Conservation (phyloP, 192 early-diverging fungal species). For the Backusella australiensis region DNA sequence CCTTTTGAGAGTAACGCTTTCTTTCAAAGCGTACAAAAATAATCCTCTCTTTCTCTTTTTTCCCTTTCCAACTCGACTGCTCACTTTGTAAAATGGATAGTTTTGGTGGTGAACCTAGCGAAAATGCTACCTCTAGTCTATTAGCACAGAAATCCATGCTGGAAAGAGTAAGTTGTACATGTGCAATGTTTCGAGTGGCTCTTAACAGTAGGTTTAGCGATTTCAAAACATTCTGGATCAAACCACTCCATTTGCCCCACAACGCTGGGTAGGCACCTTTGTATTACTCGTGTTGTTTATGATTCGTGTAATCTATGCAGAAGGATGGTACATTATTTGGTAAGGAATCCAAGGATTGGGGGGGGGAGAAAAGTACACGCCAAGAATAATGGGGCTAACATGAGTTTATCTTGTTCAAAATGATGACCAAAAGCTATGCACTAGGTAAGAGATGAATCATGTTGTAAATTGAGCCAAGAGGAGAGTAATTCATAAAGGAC, state of each 20-base stretch:
- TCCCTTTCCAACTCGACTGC: not conserved
- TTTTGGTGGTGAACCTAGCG: conserved; percentile 11
- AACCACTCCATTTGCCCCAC: conserved; percentile 69
- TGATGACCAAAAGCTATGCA: conserved; percentile 22
- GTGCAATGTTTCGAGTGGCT: too few relatives aligned
- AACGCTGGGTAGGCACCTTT: conserved; percentile 76
- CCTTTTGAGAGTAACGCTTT: not conserved
- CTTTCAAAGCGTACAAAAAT: too few relatives aligned
- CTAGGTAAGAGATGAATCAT: not conserved
- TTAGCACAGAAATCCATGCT: conserved; percentile 27
- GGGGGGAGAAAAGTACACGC: not conserved
- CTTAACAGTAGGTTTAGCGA: conserved; percentile 41
- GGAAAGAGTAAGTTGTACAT: conserved; percentile 29
- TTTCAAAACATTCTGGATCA: conserved; percentile 82
- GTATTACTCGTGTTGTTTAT: conserved; percentile 64
- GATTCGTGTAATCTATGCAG: conserved; percentile 73
- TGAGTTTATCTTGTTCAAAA: conserved; percentile 2
- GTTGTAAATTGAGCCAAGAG: not conserved
- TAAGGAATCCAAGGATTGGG: conserved; percentile 51
- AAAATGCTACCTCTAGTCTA: conserved; percentile 18
- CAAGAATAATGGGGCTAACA: not conserved
- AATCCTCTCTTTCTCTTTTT: not conserved
- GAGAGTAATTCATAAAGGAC: not conserved
- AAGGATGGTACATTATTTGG: conserved; percentile 97
- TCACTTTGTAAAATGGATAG: conserved; percentile 9